Evolutionary conservation across 371 early-diverging fungal genomes (phyloP).

Genomic region (Dentiscutata heterogama): DNA sequence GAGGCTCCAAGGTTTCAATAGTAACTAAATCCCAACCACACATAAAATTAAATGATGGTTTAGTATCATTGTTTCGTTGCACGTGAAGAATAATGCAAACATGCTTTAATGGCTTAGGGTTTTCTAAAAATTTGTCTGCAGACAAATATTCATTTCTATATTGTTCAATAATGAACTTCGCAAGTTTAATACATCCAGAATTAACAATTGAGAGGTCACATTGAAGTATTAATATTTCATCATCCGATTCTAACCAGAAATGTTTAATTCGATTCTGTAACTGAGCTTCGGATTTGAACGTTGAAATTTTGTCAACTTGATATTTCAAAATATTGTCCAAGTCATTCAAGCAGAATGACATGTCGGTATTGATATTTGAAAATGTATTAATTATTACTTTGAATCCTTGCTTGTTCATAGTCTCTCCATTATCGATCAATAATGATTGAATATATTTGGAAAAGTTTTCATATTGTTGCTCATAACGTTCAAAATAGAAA

Average conservation of each 20-base stretch:
- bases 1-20: too few species aligned
- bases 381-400: conserved; percentile 42
- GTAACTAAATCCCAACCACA: conserved; percentile 35
- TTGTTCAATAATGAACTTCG: conserved; percentile 35
- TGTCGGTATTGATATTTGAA: conserved; percentile 41
- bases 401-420: background rate
- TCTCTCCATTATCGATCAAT: background rate
- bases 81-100: conserved; percentile 32
- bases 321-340: background rate
- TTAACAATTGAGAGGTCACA: conserved; percentile 21
- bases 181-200: conserved; percentile 10
- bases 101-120: background rate
- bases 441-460: background rate
- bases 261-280: background rate
- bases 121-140: background rate
- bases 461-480: conserved; percentile 18
- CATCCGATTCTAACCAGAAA: conserved; percentile 18
- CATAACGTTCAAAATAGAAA: conserved; percentile 13
- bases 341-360: conserved; percentile 24
- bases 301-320: conserved; percentile 38
- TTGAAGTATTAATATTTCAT: conserved; percentile 22
- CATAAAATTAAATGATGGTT: conserved; percentile 32
- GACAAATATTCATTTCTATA: conserved; percentile 6
- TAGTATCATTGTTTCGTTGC: background rate
- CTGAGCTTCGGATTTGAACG: conserved; percentile 26